Percentiles rank a stretch among this genome's conserved stretches.
Conservation (phyloP, 768 basidiomycete species). For the Mycena latifolia region DNA sequence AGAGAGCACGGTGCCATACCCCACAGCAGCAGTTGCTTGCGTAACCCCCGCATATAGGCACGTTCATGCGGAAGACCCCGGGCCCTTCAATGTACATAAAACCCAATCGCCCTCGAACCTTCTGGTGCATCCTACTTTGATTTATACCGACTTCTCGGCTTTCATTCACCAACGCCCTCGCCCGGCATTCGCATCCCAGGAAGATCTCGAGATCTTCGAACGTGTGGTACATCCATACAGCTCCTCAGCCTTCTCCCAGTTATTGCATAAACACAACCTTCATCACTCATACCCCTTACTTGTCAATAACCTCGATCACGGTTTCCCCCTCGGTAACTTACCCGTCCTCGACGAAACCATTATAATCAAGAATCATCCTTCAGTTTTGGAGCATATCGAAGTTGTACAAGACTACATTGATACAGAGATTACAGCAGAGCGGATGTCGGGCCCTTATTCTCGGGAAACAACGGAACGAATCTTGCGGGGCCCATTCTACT, state of each 20-base stretch:
- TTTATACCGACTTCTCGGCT: constrained; percentile 34
- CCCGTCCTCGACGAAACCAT: constrained; percentile 26
- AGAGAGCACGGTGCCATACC: constrained; percentile 42
- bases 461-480: constrained; percentile 34
- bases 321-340: constrained; percentile 51
- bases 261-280: constrained; percentile 42
- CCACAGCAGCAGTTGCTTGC: constrained; percentile 20
- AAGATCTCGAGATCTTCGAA: constrained; percentile 37
- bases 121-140: background rate
- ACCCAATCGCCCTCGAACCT: background rate
- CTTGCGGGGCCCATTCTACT: constrained; percentile 44
- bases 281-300: constrained; percentile 44
- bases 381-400: constrained; percentile 15
- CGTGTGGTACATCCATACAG: constrained; percentile 47
- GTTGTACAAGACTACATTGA: constrained; percentile 29
- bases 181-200: background rate
- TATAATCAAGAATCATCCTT: constrained; percentile 34
- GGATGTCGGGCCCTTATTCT: constrained; percentile 38
- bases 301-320: constrained; percentile 41
- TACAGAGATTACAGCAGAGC: constrained; percentile 11
- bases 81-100: background rate
- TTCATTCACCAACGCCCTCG: constrained; percentile 32
- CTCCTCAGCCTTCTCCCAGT: constrained; percentile 39
- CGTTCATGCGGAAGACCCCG: too few relatives aligned
- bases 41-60: too few relatives aligned